These are phyloP conservation scores for Fusarium transvaalense DNA, from an alignment of 2,329 filamentous ascomycete genomes.

Conservation along the genomic window DNA sequence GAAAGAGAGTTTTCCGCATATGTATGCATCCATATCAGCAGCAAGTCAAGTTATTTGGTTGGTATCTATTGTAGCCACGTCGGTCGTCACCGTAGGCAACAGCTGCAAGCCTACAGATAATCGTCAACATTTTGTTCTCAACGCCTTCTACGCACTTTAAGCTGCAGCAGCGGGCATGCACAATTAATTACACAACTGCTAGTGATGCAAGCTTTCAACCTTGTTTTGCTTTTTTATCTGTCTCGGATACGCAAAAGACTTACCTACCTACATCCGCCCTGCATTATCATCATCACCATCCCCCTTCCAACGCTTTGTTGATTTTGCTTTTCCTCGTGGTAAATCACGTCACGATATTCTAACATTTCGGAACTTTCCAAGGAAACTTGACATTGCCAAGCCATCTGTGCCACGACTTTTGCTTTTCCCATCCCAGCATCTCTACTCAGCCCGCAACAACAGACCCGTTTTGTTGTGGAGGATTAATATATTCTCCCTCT, in stretches of 20 bases:
- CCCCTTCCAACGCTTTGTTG: slow-evolving; percentile 24
- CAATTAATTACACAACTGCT: slow-evolving; percentile 21
- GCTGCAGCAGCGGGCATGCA: slow-evolving; percentile 10
- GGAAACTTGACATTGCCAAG: slow-evolving; percentile 9
- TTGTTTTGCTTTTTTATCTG: slow-evolving; percentile 20
- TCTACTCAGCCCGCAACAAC: not conserved
- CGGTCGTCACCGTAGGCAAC: slow-evolving; percentile 38
- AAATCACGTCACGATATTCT: slow-evolving; percentile 20
- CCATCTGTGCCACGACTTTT: not conserved
- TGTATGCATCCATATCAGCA: too few species aligned
- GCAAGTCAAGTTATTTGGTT: slow-evolving; percentile 4
- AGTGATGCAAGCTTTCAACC: slow-evolving; percentile 15
- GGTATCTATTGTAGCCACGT: slow-evolving; percentile 33
- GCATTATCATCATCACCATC: slow-evolving; percentile 2
- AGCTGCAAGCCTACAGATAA: slow-evolving; percentile 9
- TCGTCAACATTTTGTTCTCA: not conserved
- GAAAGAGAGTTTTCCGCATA: not conserved
- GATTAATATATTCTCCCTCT: slow-evolving; percentile 6
- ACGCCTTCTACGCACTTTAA: slow-evolving; percentile 11
- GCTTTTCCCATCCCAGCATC: not conserved
- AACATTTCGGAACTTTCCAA: not conserved
- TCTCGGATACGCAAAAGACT: slow-evolving; percentile 25
- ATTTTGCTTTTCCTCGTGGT: not conserved
- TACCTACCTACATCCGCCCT: slow-evolving; percentile 15
- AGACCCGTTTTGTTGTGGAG: slow-evolving; percentile 13